These are phyloP conservation scores for Murraya paniculata DNA, from an alignment of 345 rosid species.

Conservation along the genomic window DNA sequence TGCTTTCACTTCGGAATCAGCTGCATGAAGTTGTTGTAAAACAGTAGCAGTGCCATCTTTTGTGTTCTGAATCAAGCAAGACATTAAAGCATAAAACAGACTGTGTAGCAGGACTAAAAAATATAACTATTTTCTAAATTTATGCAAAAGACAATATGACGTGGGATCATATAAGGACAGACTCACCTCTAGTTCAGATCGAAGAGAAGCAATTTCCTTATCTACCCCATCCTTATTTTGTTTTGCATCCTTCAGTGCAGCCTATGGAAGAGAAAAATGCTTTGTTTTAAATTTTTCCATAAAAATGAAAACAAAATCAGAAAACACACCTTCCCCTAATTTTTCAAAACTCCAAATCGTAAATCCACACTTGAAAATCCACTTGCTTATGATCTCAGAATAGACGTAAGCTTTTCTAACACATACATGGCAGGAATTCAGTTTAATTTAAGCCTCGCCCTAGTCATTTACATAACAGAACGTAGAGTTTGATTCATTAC, in stretches of 20 bases:
- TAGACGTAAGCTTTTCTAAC: background rate
- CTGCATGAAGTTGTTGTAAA: conserved; percentile 61
- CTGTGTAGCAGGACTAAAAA: background rate
- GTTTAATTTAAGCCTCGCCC: conserved; percentile 5
- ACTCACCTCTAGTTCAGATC: conserved; percentile 74
- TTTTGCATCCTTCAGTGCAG: conserved; percentile 82
- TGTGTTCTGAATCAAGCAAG: conserved; percentile 47
- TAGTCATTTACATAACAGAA: conserved; percentile 6
- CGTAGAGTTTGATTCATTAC: conserved; percentile 31
- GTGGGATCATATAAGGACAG: background rate
- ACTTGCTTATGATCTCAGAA: background rate
- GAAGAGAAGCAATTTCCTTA: conserved; percentile 62
- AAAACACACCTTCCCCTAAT: background rate
- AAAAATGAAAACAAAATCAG: conserved; percentile 5
- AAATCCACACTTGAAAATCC: background rate
- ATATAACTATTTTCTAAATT: background rate
- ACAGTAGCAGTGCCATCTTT: conserved; percentile 61
- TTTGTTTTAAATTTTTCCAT: background rate
- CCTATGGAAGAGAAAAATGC: conserved; percentile 40
- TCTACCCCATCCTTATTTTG: conserved; percentile 58
- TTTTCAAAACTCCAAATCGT: background rate
- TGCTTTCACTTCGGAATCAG: conserved; percentile 78
- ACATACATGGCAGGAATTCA: conserved; percentile 11
- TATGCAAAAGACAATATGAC: background rate
- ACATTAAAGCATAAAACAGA: conserved; percentile 8